Evolutionary conservation across 768 basidiomycete species (phyloP).

Genomic region (Cytidiella melzeri): DNA sequence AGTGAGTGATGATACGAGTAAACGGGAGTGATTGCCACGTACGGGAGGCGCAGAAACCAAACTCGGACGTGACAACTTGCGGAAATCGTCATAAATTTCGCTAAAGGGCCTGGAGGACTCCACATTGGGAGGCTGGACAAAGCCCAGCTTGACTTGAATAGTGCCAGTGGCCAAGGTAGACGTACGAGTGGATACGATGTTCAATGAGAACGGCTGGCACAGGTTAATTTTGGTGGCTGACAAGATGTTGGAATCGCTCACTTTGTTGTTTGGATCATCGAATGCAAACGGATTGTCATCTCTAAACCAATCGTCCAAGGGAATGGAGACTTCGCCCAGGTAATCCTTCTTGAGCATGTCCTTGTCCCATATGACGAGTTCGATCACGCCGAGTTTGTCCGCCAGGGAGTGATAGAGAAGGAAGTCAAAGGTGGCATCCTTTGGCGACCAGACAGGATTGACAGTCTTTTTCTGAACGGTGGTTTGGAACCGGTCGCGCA

Average conservation of each 20-base stretch:
- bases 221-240: constrained; percentile 17
- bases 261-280: constrained; percentile 63
- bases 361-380: constrained; percentile 92
- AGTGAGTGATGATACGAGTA: no score
- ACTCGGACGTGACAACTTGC: constrained; percentile 57
- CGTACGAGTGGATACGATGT: constrained; percentile 43
- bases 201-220: constrained; percentile 40
- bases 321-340: constrained; percentile 78
- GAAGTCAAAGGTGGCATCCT: constrained; percentile 85
- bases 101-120: constrained; percentile 43
- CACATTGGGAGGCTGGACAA: constrained; percentile 39
- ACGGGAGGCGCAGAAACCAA: constrained; percentile 77
- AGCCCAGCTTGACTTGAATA: constrained; percentile 57
- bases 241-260: constrained; percentile 28
- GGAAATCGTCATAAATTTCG: constrained; percentile 57
- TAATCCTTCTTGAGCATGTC: constrained; percentile 90
- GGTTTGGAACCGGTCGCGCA: constrained; percentile 58
- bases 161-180: constrained; percentile 43
- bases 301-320: constrained; percentile 79
- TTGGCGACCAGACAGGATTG: constrained; percentile 59
- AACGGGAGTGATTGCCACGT: no score
- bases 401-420: constrained; percentile 75
- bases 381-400: constrained; percentile 66
- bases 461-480: constrained; percentile 68
- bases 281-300: constrained; percentile 42